These are phyloP conservation scores for Tylopilus sp. DNA, from an alignment of 768 basidiomycete species.

Conservation along the genomic window DNA sequence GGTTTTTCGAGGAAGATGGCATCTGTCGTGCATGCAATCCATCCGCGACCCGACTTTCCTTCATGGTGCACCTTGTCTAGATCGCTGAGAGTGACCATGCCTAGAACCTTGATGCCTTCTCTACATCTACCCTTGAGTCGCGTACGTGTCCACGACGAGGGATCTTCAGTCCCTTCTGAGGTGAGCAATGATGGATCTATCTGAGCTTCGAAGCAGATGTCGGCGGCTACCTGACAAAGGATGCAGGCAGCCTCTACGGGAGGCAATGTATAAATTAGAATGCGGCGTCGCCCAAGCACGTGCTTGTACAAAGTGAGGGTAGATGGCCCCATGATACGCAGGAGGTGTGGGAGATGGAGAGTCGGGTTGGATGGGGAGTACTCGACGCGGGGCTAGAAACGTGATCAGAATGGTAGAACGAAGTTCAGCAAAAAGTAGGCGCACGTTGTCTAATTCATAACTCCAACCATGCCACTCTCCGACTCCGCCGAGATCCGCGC, in stretches of 20 bases:
- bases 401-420: not conserved
- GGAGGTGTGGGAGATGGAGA: conserved; percentile 68
- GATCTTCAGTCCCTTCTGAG: conserved; percentile 21
- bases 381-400: conserved; percentile 21
- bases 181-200: conserved; percentile 22
- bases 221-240: conserved; percentile 58
- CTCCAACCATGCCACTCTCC: conserved; percentile 70
- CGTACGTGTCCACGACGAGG: conserved; percentile 30
- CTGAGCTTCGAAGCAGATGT: conserved; percentile 56
- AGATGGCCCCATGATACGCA: conserved; percentile 77
- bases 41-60: conserved; percentile 60
- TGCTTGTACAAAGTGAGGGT: conserved; percentile 78
- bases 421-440: conserved; percentile 8
- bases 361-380: conserved; percentile 46
- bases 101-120: conserved; percentile 64
- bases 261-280: conserved; percentile 78
- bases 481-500: conserved; percentile 50
- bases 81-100: conserved; percentile 78
- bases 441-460: conserved; percentile 56
- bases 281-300: conserved; percentile 65
- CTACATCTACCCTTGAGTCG: conserved; percentile 39
- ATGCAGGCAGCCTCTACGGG: conserved; percentile 79
- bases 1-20: conserved; percentile 83
- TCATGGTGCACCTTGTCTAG: conserved; percentile 58
- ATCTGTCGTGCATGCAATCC: conserved; percentile 88